Evolutionary conservation across 1,284 basidiomycete genomes (phyloP), one percentile per base, ranked within the genome.

Genomic region (Cerrena zonata): DNA sequence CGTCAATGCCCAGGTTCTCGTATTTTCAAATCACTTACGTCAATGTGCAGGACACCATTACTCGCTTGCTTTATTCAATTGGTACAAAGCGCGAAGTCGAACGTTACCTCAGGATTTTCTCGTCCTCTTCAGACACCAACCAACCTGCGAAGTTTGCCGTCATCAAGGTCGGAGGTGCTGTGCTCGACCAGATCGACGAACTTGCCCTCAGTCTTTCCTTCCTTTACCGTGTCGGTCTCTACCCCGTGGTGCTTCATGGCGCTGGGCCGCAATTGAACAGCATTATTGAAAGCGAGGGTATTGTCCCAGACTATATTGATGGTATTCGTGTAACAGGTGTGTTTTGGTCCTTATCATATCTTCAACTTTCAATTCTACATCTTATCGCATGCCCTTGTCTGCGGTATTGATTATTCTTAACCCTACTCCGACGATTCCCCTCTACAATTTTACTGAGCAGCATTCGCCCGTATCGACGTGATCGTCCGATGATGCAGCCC

Each of bases 61-160:
- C 92, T 49, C 86, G 94, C 47, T 76, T 97, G 19, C 79, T 97
- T 40, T 96, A 96, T 73, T 96, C 93, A 34, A 87, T 97, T 57
- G 94, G 94, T 45, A 91, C 90, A 23, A 92, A 94, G 64, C 89
- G 92, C 58, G 94, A 97, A 69, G 94, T 97, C 55, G 93, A 95
- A 68, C 85, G 94, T 59, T 94, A 97, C 74, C 85, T 97, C 44
- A 86, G 94, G 49, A 96, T 97, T 65, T 97, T 97, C 68, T 93
- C 91, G 12, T 86, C 89, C 23, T 86, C 90, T 37, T 89, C 90
- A 11, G 86, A 92, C 61, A 79, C 86, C 1, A 82, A 85, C 18
- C 80, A 89, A 52, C 86, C 86, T 22, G 91, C 91, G 56, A 93
- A 91, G 67, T 94, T 95, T 61, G 92, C 92, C 27, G 92, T 95